phyloP scores from a whole-genome alignment of 495 filamentous ascomycete species.

The Margaritispora aquatica region DNA sequence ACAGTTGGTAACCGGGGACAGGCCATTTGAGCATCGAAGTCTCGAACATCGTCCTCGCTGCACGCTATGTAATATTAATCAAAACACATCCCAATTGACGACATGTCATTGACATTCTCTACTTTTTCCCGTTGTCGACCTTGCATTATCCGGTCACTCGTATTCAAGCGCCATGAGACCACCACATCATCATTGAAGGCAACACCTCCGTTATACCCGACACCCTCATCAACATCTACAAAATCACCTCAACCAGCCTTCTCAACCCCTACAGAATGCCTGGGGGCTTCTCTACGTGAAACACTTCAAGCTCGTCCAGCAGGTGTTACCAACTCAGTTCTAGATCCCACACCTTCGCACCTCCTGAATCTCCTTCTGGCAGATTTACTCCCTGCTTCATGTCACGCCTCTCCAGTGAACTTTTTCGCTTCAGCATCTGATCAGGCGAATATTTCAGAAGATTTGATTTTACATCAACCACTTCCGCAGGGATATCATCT shows the following conservation, averaged over 20 bases:
- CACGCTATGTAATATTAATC: neutral
- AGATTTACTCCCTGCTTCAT: slow-evolving; percentile 43
- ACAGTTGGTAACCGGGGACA: too few relatives aligned
- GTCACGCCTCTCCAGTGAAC: neutral
- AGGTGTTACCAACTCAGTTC: slow-evolving; percentile 55
- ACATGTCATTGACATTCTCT: neutral
- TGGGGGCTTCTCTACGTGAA: neutral
- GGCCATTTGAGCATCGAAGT: too few relatives aligned
- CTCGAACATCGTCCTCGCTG: neutral
- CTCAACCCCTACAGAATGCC: neutral
- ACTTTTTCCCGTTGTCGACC: neutral
- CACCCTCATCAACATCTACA: neutral
- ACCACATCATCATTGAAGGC: neutral
- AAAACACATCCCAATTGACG: neutral
- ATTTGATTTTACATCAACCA: neutral
- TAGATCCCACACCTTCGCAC: slow-evolving; percentile 57
- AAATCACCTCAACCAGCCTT: neutral
- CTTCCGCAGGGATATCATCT: slow-evolving; percentile 66
- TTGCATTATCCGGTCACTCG: neutral
- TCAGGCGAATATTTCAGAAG: neutral
- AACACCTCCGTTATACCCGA: neutral
- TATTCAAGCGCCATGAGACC: neutral
- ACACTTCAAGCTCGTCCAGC: slow-evolving; percentile 33
- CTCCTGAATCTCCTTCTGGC: slow-evolving; percentile 57
- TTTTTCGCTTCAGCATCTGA: neutral